A percentile compares a stretch with the other conserved stretches of the same genome.
These are phyloP conservation scores for Physcomitrium patens DNA, from an alignment of 225 moss, liverwort and hornwort species.

Conservation along the genomic window DNA sequence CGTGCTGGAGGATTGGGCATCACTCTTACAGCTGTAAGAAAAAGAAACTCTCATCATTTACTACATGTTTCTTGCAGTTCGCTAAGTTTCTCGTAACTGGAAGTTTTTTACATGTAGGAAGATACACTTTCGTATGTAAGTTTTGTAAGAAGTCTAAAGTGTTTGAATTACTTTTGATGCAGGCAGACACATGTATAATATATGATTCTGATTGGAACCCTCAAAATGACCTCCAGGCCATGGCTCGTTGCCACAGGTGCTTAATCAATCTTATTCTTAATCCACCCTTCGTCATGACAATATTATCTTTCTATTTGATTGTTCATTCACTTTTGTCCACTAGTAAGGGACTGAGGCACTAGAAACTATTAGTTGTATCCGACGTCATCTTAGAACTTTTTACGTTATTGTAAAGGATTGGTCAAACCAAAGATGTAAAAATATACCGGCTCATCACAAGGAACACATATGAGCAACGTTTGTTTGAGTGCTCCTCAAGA, in stretches of 20 bases:
- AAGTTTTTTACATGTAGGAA: background rate
- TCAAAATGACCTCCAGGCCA: constrained; percentile 88
- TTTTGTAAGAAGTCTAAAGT: background rate
- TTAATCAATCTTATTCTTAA: constrained; percentile 2
- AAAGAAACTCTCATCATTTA: too few relatives aligned
- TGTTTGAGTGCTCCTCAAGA: constrained; percentile 83
- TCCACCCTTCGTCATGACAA: background rate
- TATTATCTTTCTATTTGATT: background rate
- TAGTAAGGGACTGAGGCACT: background rate
- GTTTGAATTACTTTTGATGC: constrained; percentile 32
- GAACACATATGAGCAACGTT: constrained; percentile 80
- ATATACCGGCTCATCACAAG: constrained; percentile 80
- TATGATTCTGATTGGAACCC: constrained; percentile 94
- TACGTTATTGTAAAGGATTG: constrained; percentile 57
- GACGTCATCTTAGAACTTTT: background rate
- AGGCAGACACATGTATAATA: constrained; percentile 88
- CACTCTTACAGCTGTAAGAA: constrained; percentile 79
- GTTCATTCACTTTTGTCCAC: background rate
- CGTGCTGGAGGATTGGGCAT: constrained; percentile 85
- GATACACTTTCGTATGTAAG: constrained; percentile 1
- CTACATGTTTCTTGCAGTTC: background rate
- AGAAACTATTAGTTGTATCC: background rate
- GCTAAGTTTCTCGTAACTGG: background rate
- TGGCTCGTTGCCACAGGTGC: constrained; percentile 91
- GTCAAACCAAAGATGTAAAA: constrained; percentile 86